These are phyloP conservation scores for Cephaloascus fragrans DNA, from an alignment of 805 yeast genomes.

Conservation along the genomic window DNA sequence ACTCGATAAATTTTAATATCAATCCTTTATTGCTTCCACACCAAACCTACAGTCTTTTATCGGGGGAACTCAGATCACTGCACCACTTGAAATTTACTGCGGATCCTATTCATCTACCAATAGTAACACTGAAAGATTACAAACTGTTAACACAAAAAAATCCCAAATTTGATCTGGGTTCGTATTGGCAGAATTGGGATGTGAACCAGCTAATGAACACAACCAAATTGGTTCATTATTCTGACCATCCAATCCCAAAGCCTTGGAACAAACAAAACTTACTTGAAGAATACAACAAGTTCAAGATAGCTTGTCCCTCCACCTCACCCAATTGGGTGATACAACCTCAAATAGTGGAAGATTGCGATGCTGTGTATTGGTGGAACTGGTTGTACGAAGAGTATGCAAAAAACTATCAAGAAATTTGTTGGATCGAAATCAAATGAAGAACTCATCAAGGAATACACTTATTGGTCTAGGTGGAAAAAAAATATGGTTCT, in stretches of 20 bases:
- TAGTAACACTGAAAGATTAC: slow-evolving; percentile 3
- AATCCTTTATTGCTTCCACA: slow-evolving; percentile 32
- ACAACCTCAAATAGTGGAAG: slow-evolving; percentile 14
- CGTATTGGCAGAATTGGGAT: slow-evolving; percentile 19
- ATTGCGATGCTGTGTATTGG: slow-evolving; percentile 17
- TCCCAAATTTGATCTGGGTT: background rate
- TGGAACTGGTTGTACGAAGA: slow-evolving; percentile 21
- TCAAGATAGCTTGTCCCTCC: slow-evolving; percentile 15
- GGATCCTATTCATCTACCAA: slow-evolving; percentile 33
- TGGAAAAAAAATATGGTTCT: no score
- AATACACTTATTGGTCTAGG: no score
- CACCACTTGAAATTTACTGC: slow-evolving; percentile 30
- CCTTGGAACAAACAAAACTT: slow-evolving; percentile 41
- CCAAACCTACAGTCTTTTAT: slow-evolving; percentile 36
- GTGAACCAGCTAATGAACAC: slow-evolving; percentile 14
- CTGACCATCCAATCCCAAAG: slow-evolving; percentile 58
- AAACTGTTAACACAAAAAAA: background rate
- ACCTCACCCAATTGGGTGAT: slow-evolving; percentile 7
- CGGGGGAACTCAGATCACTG: slow-evolving; percentile 34
- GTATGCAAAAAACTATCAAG: slow-evolving; percentile 5
- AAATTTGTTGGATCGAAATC: background rate
- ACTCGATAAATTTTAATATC: slow-evolving; percentile 6
- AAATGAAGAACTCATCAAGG: background rate
- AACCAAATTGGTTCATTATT: slow-evolving; percentile 46
- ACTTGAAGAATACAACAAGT: slow-evolving; percentile 12